Evolutionary conservation across 148 eudicot genomes (phyloP), one percentile per base, ranked within the genome.

Genomic region (Diospyros kaki): DNA sequence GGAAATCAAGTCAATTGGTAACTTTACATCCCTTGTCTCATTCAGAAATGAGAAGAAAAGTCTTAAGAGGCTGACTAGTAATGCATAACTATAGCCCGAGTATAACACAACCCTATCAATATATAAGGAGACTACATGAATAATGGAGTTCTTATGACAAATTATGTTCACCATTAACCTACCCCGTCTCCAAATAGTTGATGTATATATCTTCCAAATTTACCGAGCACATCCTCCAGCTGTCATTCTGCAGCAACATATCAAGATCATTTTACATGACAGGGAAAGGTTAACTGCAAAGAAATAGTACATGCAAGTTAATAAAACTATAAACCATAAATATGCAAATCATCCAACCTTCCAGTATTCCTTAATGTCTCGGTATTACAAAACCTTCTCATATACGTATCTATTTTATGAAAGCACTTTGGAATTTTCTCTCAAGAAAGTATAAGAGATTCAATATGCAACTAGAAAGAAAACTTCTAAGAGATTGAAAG

Each of bases 181-280:
- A 89, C 93, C 86, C 41, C 60, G 66, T 73, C 73, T 76, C 78
- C 71, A 84, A 65, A 83, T 82, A 78, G 69, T 83, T 82, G 60
- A 66, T 68, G 66, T 76, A 92, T 75, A 90, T 75, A 68, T 86
- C 89, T 80, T 88, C 90, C 82, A 92, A 83, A 68, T 82, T 76
- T 45, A 85, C 56, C 5, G 80, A 75, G 82, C 75, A 84, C 17
- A 74, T 77, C 78, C 77, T 84, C 89, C 85, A 88, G 51, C 75
- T 68, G 65, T 84, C 87, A 48, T 77, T 81, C 97, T 92, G 85
- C 80, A 84, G 18, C 46, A 79, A 42, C 76, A 48, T 40, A 7
- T 17, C 53, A 76, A 52, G 46, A 72, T 58, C 14, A 43, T 61
- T 28, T 12, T 12, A 56, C 12, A 70, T 61, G 63, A 41, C 44